Conservation (phyloP, 169 alveolate genomes). For the Babesia sp. region DNA sequence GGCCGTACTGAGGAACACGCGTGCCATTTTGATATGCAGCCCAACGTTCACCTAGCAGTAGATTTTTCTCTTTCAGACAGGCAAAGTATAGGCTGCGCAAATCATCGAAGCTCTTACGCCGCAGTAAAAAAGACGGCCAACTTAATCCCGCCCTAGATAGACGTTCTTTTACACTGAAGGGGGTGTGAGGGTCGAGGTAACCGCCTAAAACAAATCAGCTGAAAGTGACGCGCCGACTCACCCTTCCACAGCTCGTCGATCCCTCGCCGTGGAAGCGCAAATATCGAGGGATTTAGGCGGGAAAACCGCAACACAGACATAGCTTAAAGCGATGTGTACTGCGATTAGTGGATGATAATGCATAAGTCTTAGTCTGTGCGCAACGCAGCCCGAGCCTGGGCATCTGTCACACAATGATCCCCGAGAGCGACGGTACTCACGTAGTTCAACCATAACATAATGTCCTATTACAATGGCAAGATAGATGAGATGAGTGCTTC, state of each 20-base stretch:
- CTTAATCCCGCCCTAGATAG: slow-evolving; percentile 81
- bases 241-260: slow-evolving; percentile 81
- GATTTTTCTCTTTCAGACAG: slow-evolving; percentile 82
- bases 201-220: slow-evolving; percentile 59
- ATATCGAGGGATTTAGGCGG: slow-evolving; percentile 5
- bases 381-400: neutral
- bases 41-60: slow-evolving; percentile 81
- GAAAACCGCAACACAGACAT: slow-evolving; percentile 40
- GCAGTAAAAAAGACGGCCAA: slow-evolving; percentile 83
- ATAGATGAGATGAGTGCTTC: neutral
- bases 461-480: neutral
- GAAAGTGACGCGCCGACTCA: slow-evolving; percentile 7
- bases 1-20: slow-evolving; percentile 77
- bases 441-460: neutral
- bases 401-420: neutral
- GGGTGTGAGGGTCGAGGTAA: slow-evolving; percentile 73
- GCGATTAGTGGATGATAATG: neutral
- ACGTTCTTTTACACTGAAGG: slow-evolving; percentile 66
- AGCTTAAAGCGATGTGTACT: neutral
- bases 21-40: slow-evolving; percentile 74
- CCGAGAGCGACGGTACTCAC: neutral
- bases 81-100: slow-evolving; percentile 81
- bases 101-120: slow-evolving; percentile 82
- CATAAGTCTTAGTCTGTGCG: neutral
- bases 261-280: slow-evolving; percentile 71